Evolutionary conservation across 1,139 yeast genomes (phyloP).

Genomic region (Suhomyces wounanorum): DNA sequence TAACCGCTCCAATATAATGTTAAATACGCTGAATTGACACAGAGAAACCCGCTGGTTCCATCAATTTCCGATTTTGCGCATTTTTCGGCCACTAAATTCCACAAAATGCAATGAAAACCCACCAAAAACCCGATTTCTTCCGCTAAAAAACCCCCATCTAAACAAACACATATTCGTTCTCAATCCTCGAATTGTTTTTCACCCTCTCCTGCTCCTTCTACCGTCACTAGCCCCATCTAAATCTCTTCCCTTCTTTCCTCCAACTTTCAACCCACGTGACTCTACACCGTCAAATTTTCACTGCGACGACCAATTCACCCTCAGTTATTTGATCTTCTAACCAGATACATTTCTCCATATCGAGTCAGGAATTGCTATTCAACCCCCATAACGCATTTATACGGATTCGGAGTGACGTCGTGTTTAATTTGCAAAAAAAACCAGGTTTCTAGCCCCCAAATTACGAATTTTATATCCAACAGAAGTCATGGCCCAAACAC

Average conservation of each 20-base stretch:
- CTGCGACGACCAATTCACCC: constrained; percentile 8
- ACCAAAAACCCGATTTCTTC: no score
- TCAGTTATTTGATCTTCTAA: neutral
- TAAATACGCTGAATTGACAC: no score
- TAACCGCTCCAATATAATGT: no score
- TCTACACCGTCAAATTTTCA: constrained; percentile 9
- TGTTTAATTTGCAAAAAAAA: constrained; percentile 2
- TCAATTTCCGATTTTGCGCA: no score
- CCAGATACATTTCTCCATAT: neutral
- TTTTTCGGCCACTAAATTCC: no score
- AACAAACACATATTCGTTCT: no score
- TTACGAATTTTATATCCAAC: neutral
- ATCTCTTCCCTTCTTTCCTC: neutral
- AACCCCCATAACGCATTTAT: neutral
- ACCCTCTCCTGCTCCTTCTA: no score
- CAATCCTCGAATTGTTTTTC: no score
- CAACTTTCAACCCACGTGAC: neutral
- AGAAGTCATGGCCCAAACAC: constrained; percentile 7
- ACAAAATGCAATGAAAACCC: no score
- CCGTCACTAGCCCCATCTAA: no score
- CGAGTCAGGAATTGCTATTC: neutral
- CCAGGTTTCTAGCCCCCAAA: neutral
- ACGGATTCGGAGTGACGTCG: neutral
- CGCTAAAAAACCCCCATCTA: no score
- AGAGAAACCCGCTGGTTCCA: no score